Evolutionary conservation across 2,329 filamentous ascomycete species (phyloP).

Genomic region (Aspergillus tubingensis): DNA sequence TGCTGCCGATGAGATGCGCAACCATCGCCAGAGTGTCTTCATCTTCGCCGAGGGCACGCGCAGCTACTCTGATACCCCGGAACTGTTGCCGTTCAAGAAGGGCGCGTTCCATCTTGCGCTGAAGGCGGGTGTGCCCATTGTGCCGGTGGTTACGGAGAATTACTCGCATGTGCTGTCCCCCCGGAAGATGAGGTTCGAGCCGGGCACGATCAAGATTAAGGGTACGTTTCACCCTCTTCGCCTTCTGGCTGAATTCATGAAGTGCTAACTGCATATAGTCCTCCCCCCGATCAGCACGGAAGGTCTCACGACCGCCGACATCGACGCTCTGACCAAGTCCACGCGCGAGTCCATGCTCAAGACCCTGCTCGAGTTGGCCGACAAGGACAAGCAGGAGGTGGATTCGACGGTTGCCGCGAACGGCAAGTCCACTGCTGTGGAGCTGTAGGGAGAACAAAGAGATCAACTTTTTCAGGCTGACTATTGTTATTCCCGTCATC

Average conservation of each 20-base stretch:
- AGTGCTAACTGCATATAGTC: constrained; percentile 52
- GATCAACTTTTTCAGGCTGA: neutral
- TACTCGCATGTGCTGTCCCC: constrained; percentile 72
- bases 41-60: constrained; percentile 78
- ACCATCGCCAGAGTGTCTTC: constrained; percentile 62
- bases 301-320: constrained; percentile 71
- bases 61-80: constrained; percentile 80
- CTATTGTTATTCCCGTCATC: neutral
- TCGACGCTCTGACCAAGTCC: constrained; percentile 69
- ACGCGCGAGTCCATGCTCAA: constrained; percentile 76
- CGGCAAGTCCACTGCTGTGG: constrained; percentile 35
- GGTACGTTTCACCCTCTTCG: constrained; percentile 39
- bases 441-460: constrained; percentile 32
- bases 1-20: constrained; percentile 77
- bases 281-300: constrained; percentile 78
- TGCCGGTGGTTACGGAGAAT: constrained; percentile 80
- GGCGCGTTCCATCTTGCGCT: constrained; percentile 95
- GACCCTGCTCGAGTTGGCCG: constrained; percentile 50
- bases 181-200: constrained; percentile 65
- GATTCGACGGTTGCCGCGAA: constrained; percentile 22
- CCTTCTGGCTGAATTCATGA: neutral
- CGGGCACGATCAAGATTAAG: constrained; percentile 73
- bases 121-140: constrained; percentile 88
- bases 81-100: constrained; percentile 95
- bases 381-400: constrained; percentile 24